Evolutionary conservation across 179 eudicot genomes (phyloP).

Genomic region (Beta corolliflora): DNA sequence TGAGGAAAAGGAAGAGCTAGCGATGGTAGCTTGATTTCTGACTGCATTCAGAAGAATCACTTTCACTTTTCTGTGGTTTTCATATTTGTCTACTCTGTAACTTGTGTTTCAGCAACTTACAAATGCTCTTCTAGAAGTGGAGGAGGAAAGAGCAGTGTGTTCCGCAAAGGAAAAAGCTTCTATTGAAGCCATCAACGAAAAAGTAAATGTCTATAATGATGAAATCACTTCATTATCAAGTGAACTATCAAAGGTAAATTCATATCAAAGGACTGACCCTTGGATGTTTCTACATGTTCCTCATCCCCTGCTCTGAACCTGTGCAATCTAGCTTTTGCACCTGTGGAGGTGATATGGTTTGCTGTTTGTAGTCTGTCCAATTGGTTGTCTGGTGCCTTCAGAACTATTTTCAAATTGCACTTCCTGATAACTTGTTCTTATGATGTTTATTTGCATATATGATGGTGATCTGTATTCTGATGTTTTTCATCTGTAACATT

Average conservation of each 20-base stretch:
- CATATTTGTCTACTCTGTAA: not conserved
- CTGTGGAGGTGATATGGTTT: not conserved
- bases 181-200: conserved; percentile 63
- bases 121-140: conserved; percentile 81
- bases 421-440: not conserved
- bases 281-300: not conserved
- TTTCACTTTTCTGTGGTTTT: conserved; percentile 13
- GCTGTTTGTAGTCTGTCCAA: not conserved
- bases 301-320: not conserved
- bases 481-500: not conserved
- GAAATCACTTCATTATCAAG: conserved; percentile 54
- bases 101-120: conserved; percentile 74
- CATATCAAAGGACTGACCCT: not conserved
- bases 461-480: not conserved
- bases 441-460: conserved; percentile 11
- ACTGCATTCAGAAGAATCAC: not conserved
- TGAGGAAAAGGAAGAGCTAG: conserved; percentile 84
- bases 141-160: conserved; percentile 95
- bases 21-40: conserved; percentile 54
- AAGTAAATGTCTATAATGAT: conserved; percentile 44
- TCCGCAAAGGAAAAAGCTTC: conserved; percentile 85
- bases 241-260: conserved; percentile 60
- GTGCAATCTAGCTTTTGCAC: conserved; percentile 9
- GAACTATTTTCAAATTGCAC: not conserved
- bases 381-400: not conserved